A percentile compares a stretch with the other conserved stretches of the same genome.
phyloP scores from a whole-genome alignment of 768 basidiomycete species.

The Leucocoprinus birnbaumii region DNA sequence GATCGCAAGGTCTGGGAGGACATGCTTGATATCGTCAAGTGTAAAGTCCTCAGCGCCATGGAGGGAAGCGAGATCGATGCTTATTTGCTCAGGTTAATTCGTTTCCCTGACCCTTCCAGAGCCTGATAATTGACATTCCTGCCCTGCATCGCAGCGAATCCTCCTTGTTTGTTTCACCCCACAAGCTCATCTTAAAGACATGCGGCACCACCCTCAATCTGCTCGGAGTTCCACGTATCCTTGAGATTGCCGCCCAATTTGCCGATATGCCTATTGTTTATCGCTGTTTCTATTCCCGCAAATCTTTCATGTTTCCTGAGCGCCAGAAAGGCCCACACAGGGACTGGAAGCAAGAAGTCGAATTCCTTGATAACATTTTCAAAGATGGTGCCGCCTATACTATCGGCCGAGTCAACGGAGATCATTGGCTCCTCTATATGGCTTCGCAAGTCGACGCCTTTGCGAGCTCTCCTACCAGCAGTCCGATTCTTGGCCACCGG shows the following conservation, averaged over 20 bases:
- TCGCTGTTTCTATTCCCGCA: constrained; percentile 96
- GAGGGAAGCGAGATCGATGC: constrained; percentile 91
- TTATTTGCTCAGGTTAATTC: constrained; percentile 85
- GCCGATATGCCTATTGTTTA: constrained; percentile 71
- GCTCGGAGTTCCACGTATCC: constrained; percentile 89
- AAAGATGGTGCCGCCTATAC: constrained; percentile 90
- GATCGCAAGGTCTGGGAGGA: constrained; percentile 85
- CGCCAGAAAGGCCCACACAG: constrained; percentile 89
- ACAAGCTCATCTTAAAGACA: constrained; percentile 96
- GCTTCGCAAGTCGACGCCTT: constrained; percentile 51
- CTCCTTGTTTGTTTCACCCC: constrained; percentile 90
- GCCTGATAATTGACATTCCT: constrained; percentile 11
- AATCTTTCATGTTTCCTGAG: constrained; percentile 99
- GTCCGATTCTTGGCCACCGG: constrained; percentile 9
- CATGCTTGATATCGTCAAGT: constrained; percentile 95
- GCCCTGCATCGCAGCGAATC: constrained; percentile 72
- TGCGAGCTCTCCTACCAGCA: constrained; percentile 15
- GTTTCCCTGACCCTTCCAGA: constrained; percentile 9
- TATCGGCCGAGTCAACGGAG: constrained; percentile 95
- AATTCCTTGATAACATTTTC: constrained; percentile 89
- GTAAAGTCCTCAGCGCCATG: constrained; percentile 90
- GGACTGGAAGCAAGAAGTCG: constrained; percentile 92
- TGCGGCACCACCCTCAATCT: constrained; percentile 99
- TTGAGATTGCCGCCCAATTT: constrained; percentile 80
- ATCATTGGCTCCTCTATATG: constrained; percentile 97